phyloP scores from a whole-genome alignment of 176 grass and related monocot genomes.

The Carex littledalei region DNA sequence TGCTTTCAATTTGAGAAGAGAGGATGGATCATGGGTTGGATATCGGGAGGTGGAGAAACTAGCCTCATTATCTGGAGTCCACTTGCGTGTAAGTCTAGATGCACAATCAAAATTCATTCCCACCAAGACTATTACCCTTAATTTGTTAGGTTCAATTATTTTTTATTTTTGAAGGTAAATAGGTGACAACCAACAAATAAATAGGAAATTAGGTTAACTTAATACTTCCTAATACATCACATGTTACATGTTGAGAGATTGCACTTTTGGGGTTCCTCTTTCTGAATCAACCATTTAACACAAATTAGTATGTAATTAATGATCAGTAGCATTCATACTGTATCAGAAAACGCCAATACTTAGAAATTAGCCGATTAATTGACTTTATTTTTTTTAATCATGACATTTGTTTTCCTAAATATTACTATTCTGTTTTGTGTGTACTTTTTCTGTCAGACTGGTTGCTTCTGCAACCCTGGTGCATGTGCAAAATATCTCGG shows the following conservation, averaged over 20 bases:
- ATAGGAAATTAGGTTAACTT: neutral
- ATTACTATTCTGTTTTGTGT: neutral
- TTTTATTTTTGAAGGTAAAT: neutral
- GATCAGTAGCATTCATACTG: neutral
- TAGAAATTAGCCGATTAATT: neutral
- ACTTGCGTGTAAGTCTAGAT: constrained; percentile 66
- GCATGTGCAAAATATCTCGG: constrained; percentile 89
- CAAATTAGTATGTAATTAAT: neutral
- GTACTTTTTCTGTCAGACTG: constrained; percentile 51
- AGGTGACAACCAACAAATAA: neutral
- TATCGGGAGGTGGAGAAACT: constrained; percentile 86
- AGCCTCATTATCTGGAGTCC: constrained; percentile 74
- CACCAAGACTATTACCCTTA: neutral
- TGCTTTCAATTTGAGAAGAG: constrained; percentile 99
- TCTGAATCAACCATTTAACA: neutral
- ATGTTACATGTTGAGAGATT: neutral
- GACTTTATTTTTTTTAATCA: neutral
- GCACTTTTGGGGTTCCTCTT: neutral
- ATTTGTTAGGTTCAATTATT: neutral
- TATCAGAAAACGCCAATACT: neutral
- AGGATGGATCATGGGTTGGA: constrained; percentile 79
- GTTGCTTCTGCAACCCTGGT: constrained; percentile 98
- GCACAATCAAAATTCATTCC: neutral
- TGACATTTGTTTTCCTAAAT: neutral
- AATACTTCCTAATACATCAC: neutral